phyloP scores from a whole-genome alignment of 352 stramenopile species.

The Hyaloperonospora brassicae region DNA sequence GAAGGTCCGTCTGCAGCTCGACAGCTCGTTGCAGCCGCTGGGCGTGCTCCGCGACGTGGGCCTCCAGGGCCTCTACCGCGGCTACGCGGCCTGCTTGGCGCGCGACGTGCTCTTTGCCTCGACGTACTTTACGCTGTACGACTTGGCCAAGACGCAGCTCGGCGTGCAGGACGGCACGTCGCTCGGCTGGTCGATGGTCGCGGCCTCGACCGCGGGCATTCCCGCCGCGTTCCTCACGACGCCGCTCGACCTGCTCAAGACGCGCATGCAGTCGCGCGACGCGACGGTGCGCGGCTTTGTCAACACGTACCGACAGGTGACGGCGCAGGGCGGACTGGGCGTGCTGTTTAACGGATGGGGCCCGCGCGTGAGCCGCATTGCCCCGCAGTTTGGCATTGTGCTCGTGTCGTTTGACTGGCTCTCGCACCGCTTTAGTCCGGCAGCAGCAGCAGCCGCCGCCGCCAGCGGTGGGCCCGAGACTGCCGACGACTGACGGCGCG shows the following conservation, averaged over 20 bases:
- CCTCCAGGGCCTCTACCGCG: constrained; percentile 55
- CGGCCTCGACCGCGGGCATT: constrained; percentile 58
- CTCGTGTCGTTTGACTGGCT: constrained; percentile 78
- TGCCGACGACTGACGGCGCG: constrained; percentile 24
- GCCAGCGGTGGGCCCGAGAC: constrained; percentile 15
- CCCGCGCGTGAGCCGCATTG: constrained; percentile 62
- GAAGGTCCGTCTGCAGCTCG: constrained; percentile 79
- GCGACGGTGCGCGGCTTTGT: constrained; percentile 36
- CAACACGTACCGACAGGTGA: constrained; percentile 46
- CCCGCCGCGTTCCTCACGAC: constrained; percentile 71
- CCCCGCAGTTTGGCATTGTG: constrained; percentile 77
- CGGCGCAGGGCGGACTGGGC: constrained; percentile 37
- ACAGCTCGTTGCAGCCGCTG: constrained; percentile 49
- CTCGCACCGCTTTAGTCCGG: constrained; percentile 45
- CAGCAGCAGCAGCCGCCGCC: constrained; percentile 12
- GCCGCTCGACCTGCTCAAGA: constrained; percentile 72
- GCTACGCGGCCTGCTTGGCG: constrained; percentile 61
- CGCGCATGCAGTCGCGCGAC: constrained; percentile 65
- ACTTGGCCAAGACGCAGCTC: constrained; percentile 55
- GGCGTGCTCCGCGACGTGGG: constrained; percentile 58
- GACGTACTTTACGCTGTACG: constrained; percentile 78
- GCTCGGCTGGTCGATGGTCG: constrained; percentile 64
- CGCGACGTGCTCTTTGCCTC: constrained; percentile 72
- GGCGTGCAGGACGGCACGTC: constrained; percentile 58
- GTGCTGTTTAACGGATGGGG: constrained; percentile 67